Conservation (phyloP, 139 green algal genomes). For the Chlamydomonas incerta region DNA sequence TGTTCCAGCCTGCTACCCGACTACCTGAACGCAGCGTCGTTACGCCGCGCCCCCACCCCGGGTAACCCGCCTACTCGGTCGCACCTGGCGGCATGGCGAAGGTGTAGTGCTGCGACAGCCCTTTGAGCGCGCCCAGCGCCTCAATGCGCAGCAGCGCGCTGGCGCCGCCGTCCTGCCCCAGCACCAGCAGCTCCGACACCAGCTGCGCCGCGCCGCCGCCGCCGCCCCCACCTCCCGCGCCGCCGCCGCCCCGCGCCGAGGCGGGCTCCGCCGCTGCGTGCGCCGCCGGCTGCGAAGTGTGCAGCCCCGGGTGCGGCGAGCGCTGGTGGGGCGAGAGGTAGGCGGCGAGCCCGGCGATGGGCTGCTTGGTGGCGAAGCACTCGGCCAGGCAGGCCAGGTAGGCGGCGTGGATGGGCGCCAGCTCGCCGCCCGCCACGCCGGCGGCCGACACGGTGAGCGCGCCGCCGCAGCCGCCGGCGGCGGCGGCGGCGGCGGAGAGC, state of each 20-base stretch:
- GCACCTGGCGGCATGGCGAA: conserved; percentile 4
- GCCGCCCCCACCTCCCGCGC: not conserved
- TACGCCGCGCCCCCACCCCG: no score
- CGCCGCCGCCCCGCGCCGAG: no score
- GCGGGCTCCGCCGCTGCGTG: no score
- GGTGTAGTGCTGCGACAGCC: conserved; percentile 52
- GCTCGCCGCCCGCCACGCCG: not conserved
- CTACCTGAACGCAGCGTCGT: no score
- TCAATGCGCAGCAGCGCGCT: conserved; percentile 59
- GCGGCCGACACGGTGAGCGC: no score
- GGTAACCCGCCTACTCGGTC: not conserved
- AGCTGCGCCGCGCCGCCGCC: not conserved
- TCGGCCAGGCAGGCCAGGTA: conserved; percentile 66
- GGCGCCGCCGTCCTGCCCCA: not conserved
- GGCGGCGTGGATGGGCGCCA: conserved; percentile 29
- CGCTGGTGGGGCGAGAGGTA: conserved; percentile 40
- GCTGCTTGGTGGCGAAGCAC: conserved; percentile 60
- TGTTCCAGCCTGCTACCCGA: no score
- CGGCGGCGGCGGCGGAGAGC: conserved; percentile 5
- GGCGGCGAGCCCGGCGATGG: conserved; percentile 27
- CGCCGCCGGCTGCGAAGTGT: no score
- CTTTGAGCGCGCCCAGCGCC: conserved; percentile 60
- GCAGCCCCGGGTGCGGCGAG: not conserved
- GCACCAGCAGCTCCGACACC: conserved; percentile 13
- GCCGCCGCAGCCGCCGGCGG: not conserved